Evolutionary conservation across 306 rosid genomes (phyloP), one percentile per base, ranked within the genome.

Genomic region (Dicorynia guianensis): DNA sequence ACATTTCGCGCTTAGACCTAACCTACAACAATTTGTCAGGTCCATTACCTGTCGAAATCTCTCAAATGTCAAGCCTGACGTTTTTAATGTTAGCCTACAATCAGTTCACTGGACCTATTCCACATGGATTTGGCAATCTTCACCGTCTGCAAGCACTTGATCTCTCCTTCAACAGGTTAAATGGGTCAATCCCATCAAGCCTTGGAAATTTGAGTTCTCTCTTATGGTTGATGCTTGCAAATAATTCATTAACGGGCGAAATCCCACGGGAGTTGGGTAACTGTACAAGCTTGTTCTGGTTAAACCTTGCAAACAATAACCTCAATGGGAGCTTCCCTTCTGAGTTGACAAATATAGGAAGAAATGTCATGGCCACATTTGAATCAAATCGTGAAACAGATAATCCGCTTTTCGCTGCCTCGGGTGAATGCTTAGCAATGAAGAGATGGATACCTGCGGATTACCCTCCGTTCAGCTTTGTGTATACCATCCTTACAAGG

Each of bases 381-480:
- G 89, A 87, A 30, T 53, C 40, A 10, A 94, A 74, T 18, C 30
- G 68, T 4, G 71, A 20, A 57, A 73, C 7, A 3, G 10, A 18
- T 3, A 81, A 46, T 1, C 5, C 15, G 49, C 54, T 88, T 59
- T 12, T 76, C 5, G 84, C 87, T 0, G 98, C 91, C 6, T 85
- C 91, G 1, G 93, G 96, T 33, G 98, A 90, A 69, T 94, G 98
- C 66, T 65, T 70, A 25, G 76, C 90, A 34, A 91, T 94, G 97
- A 90, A 0, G 85, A 89, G 97, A 74, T 94, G 98, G 98, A 85
- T 94, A 61, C 98, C 98, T 67, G 98, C 93, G 54, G 79, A 94
- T 63, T 94, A 91, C 84, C 91, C 96, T 77, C 98, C 97, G 55
- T 94, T 89, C 79, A 91, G 85, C 43, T 94, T 91, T 80, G 90